A percentile compares a stretch with the other conserved stretches of the same genome.
These are phyloP conservation scores for Ramularia endophylla DNA, from an alignment of 2,329 filamentous ascomycete species.

Conservation along the genomic window DNA sequence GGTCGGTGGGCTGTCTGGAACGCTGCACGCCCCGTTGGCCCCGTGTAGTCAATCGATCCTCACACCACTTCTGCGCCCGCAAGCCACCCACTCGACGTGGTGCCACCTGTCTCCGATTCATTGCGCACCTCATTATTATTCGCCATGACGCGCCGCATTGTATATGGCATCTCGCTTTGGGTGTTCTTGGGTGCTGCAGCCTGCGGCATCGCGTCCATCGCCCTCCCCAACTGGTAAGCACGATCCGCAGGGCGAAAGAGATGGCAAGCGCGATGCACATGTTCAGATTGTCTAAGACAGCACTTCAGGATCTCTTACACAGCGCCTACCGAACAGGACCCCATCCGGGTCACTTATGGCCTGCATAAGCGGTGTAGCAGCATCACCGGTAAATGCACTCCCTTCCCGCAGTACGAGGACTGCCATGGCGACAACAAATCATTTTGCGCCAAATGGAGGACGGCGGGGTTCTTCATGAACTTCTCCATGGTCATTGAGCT, in stretches of 20 bases:
- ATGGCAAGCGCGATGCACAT: too few relatives aligned
- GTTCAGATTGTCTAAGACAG: too few relatives aligned
- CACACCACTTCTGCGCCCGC: too few relatives aligned
- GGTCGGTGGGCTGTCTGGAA: too few relatives aligned
- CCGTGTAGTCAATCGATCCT: too few relatives aligned
- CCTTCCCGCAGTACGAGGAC: conserved; percentile 63
- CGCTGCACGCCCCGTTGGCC: too few relatives aligned
- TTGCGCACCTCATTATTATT: too few relatives aligned
- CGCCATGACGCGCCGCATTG: conserved; percentile 43
- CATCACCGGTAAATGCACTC: conserved; percentile 55
- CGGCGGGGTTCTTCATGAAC: conserved; percentile 79
- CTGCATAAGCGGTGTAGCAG: conserved; percentile 77
- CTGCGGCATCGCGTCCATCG: conserved; percentile 64
- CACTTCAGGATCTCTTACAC: conserved; percentile 32
- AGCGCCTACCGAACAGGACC: conserved; percentile 32
- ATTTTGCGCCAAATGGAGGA: conserved; percentile 92
- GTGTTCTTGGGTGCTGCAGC: conserved; percentile 53
- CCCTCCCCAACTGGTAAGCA: conserved; percentile 64
- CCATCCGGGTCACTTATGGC: conserved; percentile 63
- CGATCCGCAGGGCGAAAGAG: too few relatives aligned
- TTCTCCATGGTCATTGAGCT: conserved; percentile 78
- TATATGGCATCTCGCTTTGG: conserved; percentile 45
- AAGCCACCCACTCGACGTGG: too few relatives aligned
- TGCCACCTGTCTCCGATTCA: too few relatives aligned
- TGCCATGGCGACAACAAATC: conserved; percentile 61